Conservation (phyloP, 345 rosid species). For the Turnera subulata region DNA sequence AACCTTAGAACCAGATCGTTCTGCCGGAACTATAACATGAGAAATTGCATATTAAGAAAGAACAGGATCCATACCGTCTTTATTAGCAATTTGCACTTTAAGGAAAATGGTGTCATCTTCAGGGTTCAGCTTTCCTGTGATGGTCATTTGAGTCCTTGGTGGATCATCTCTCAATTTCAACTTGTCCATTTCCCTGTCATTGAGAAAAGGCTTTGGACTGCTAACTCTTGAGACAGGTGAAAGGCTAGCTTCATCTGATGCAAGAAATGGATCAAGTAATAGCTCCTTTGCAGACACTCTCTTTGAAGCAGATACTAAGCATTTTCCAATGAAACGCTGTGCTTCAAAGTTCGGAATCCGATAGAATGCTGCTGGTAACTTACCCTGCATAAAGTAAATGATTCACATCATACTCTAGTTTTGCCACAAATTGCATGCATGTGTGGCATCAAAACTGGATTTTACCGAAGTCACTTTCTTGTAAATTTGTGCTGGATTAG, state of each 20-base stretch:
- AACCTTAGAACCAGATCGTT: not conserved
- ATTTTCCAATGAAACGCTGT: slow-evolving; percentile 57
- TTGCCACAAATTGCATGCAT: not conserved
- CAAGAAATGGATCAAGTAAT: slow-evolving; percentile 58
- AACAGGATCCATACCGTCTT: slow-evolving; percentile 38
- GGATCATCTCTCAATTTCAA: slow-evolving; percentile 44
- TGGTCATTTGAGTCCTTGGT: slow-evolving; percentile 51
- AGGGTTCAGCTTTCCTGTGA: slow-evolving; percentile 60
- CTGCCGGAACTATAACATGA: not conserved
- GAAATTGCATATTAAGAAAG: not conserved
- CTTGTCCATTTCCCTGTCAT: slow-evolving; percentile 44
- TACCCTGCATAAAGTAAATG: slow-evolving; percentile 49
- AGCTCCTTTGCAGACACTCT: slow-evolving; percentile 63
- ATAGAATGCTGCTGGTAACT: slow-evolving; percentile 65
- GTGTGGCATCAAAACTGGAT: not conserved
- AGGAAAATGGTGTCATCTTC: slow-evolving; percentile 68
- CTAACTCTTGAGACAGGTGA: slow-evolving; percentile 18
- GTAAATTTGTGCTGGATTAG: slow-evolving; percentile 35
- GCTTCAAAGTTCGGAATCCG: slow-evolving; percentile 57
- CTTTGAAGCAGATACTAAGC: slow-evolving; percentile 57
- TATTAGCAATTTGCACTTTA: slow-evolving; percentile 52
- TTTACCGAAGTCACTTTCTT: slow-evolving; percentile 36
- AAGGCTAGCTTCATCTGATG: slow-evolving; percentile 38
- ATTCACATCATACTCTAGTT: slow-evolving; percentile 2
- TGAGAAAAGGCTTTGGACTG: slow-evolving; percentile 52